Percentiles rank a stretch among this genome's conserved stretches.
Conservation (phyloP, 2,329 filamentous ascomycete species). For the Bipolaris bicolor region DNA sequence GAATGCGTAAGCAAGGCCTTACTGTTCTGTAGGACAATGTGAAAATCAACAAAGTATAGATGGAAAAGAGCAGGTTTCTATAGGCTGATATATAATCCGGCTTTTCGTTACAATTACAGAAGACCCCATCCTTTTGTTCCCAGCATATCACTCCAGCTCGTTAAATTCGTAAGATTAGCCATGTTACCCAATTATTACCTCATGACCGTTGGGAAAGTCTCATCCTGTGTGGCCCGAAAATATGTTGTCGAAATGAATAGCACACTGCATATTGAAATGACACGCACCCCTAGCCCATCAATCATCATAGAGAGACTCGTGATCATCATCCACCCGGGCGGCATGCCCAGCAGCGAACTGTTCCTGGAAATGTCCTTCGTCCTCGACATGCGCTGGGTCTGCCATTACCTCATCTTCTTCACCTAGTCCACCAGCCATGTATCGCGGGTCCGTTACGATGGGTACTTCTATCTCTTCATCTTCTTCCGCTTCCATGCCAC, state of each 20-base stretch:
- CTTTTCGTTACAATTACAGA: background rate
- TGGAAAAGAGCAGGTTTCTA: no score
- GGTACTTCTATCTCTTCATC: background rate
- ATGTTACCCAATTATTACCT: background rate
- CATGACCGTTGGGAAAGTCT: no score
- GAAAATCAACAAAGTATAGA: no score
- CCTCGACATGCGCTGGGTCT: slow-evolving; percentile 6
- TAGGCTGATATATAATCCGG: no score
- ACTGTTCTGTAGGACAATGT: no score
- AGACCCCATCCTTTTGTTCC: background rate
- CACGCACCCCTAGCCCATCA: slow-evolving; percentile 8
- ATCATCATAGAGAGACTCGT: slow-evolving; percentile 31
- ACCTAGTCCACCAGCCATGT: background rate
- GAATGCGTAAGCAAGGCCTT: no score
- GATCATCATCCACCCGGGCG: slow-evolving; percentile 18
- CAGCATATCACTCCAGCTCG: background rate
- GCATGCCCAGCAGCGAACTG: slow-evolving; percentile 29
- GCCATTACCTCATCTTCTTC: slow-evolving; percentile 9
- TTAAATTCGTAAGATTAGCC: background rate
- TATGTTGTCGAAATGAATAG: background rate
- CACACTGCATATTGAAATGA: background rate
- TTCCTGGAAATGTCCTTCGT: slow-evolving; percentile 32
- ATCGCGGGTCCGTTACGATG: background rate
- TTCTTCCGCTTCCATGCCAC: background rate
- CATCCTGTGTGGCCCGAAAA: background rate